A percentile compares a stretch with the other conserved stretches of the same genome.
Conservation (phyloP, 2,329 filamentous ascomycete species). For the Zasmidium citrigriseum region DNA sequence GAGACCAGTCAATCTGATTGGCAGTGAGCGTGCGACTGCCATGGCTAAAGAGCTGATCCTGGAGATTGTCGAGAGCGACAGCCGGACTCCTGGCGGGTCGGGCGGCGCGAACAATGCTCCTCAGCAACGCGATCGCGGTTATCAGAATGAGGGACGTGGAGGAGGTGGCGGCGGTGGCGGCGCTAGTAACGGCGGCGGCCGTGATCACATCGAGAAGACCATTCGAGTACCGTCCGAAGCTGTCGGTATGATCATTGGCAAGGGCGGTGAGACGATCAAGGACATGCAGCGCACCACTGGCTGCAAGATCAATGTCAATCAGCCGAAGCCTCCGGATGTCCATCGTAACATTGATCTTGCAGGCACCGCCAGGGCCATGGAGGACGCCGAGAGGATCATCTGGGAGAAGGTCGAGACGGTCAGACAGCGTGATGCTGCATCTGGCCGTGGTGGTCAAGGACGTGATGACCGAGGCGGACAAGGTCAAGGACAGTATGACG, state of each 20-base stretch:
- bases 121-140: conserved; percentile 32
- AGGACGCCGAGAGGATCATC: conserved; percentile 78
- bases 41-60: conserved; percentile 85
- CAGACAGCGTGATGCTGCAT: conserved; percentile 52
- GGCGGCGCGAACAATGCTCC: conserved; percentile 19
- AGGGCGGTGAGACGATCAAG: conserved; percentile 88
- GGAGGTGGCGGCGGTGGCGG: conserved; percentile 27
- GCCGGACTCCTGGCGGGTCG: conserved; percentile 41
- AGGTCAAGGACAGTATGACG: conserved; percentile 40
- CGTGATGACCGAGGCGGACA: too few species aligned
- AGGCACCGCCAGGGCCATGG: conserved; percentile 74
- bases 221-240: conserved; percentile 87
- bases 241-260: conserved; percentile 95
- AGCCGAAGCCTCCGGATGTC: conserved; percentile 74
- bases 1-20: conserved; percentile 87
- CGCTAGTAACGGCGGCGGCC: conserved; percentile 43
- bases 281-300: conserved; percentile 86
- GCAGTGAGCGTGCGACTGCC: conserved; percentile 70
- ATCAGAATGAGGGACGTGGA: conserved; percentile 21
- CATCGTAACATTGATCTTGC: conserved; percentile 86
- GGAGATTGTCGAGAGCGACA: conserved; percentile 93
- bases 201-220: conserved; percentile 70
- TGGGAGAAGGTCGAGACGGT: conserved; percentile 91
- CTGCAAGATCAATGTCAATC: conserved; percentile 93
- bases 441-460: conserved; percentile 32